Evolutionary conservation across 2,329 filamentous ascomycete genomes (phyloP).

Genomic region (Emericellopsis atlantica): DNA sequence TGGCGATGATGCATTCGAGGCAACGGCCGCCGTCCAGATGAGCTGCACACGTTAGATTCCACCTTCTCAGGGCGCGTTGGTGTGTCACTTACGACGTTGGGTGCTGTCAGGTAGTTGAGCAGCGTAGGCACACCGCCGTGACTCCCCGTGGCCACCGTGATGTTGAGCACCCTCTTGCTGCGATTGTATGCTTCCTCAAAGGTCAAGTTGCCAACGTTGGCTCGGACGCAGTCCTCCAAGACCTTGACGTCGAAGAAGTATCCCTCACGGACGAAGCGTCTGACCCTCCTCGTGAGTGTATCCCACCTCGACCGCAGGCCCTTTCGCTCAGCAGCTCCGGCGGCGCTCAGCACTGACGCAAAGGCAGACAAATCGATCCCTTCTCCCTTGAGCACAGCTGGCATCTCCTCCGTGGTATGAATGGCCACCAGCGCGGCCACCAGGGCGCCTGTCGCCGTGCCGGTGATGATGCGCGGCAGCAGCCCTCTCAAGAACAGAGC

Average conservation of each 20-base stretch:
- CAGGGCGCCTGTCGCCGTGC: constrained; percentile 79
- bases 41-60: constrained; percentile 32
- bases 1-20: constrained; percentile 56
- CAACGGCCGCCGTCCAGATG: constrained; percentile 68
- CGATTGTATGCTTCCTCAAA: constrained; percentile 85
- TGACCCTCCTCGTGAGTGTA: constrained; percentile 53
- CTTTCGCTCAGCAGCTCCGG: constrained; percentile 13
- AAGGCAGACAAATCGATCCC: constrained; percentile 78
- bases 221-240: constrained; percentile 70
- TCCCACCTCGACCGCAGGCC: constrained; percentile 30
- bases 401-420: constrained; percentile 75
- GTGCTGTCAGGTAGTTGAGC: constrained; percentile 85
- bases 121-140: constrained; percentile 69
- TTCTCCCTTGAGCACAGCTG: constrained; percentile 62
- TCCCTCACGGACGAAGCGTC: constrained; percentile 60
- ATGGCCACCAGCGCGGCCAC: constrained; percentile 82
- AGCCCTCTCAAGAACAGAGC: constrained; percentile 70
- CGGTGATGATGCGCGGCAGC: constrained; percentile 80
- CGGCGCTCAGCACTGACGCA: constrained; percentile 22
- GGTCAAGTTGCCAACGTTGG: constrained; percentile 78
- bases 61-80: neutral
- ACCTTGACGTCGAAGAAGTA: constrained; percentile 76
- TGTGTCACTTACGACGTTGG: constrained; percentile 70
- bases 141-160: constrained; percentile 69
- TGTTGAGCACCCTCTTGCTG: constrained; percentile 81